phyloP scores from a whole-genome alignment of 2,329 filamentous ascomycete genomes.

The Mycosphaerella sp. region DNA sequence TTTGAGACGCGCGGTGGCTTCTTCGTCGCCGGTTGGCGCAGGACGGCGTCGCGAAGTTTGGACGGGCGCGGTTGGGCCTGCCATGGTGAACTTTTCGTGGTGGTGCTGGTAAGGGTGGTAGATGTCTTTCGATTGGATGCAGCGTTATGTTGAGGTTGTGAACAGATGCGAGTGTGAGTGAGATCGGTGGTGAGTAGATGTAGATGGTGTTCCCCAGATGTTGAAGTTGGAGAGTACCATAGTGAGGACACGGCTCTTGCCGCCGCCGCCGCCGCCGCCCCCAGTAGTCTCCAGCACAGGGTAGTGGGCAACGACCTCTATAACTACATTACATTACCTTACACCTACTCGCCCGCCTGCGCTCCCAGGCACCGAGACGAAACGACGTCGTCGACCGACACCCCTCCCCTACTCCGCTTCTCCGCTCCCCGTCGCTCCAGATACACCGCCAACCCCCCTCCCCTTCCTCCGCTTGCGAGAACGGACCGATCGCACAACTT shows the following conservation, averaged over 20 bases:
- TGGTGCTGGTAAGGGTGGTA: neutral
- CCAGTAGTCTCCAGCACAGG: no score
- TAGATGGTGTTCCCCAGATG: no score
- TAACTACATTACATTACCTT: neutral
- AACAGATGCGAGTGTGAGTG: neutral
- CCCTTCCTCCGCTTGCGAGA: no score
- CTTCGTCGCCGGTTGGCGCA: constrained; percentile 70
- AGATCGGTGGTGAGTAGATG: no score
- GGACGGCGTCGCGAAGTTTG: constrained; percentile 55
- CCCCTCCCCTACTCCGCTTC: neutral
- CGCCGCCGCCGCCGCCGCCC: no score
- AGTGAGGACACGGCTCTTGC: no score
- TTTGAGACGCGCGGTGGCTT: constrained; percentile 71
- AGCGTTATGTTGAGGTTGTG: neutral
- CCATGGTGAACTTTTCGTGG: constrained; percentile 21
- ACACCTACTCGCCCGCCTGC: neutral
- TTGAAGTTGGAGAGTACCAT: no score
- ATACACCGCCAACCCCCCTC: no score
- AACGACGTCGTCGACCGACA: neutral
- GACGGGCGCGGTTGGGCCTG: constrained; percentile 23
- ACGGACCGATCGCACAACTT: neutral
- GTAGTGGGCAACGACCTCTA: neutral
- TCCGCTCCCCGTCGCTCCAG: no score
- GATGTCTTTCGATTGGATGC: neutral
- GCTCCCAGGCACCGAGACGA: neutral